Percentiles rank a stretch among this genome's conserved stretches.
Conservation (phyloP, 345 rosid genomes). For the Rubroshorea leprosula region DNA sequence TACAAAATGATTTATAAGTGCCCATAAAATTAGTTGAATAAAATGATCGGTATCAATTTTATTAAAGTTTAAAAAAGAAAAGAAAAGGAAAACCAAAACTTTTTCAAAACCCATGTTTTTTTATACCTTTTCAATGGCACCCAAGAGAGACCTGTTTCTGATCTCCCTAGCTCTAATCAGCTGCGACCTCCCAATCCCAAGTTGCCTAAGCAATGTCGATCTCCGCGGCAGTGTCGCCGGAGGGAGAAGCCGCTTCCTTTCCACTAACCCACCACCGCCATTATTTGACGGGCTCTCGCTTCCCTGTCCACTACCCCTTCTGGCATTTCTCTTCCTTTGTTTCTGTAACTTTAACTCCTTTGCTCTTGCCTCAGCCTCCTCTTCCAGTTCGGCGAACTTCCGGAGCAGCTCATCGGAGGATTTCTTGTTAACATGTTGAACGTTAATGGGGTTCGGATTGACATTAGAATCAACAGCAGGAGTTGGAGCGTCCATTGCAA, state of each 20-base stretch:
- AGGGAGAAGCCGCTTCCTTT: slow-evolving; percentile 62
- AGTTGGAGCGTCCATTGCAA: neutral
- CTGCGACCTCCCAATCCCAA: slow-evolving; percentile 43
- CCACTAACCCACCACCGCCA: slow-evolving; percentile 28
- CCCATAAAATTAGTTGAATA: no score
- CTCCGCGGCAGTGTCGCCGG: slow-evolving; percentile 33
- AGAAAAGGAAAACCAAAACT: no score
- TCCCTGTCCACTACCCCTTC: slow-evolving; percentile 13
- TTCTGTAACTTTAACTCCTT: slow-evolving; percentile 21
- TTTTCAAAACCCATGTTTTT: neutral
- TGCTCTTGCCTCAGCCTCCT: slow-evolving; percentile 24
- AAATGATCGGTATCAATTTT: no score
- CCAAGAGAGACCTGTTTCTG: slow-evolving; percentile 51
- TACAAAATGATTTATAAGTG: no score
- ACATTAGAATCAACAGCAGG: no score
- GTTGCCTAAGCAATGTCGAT: slow-evolving; percentile 40
- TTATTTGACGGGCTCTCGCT: slow-evolving; percentile 24
- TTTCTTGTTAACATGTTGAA: slow-evolving; percentile 64
- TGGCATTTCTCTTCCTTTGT: slow-evolving; percentile 31
- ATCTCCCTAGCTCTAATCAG: slow-evolving; percentile 33
- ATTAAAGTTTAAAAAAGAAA: no score
- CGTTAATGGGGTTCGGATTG: slow-evolving; percentile 16
- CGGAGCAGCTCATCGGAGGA: slow-evolving; percentile 83
- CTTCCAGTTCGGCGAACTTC: slow-evolving; percentile 54
- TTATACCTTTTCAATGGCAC: slow-evolving; percentile 52